Base-by-base conservation (phyloP, 1,284 basidiomycete species). In the Mrakiaceae sp. region DNA sequence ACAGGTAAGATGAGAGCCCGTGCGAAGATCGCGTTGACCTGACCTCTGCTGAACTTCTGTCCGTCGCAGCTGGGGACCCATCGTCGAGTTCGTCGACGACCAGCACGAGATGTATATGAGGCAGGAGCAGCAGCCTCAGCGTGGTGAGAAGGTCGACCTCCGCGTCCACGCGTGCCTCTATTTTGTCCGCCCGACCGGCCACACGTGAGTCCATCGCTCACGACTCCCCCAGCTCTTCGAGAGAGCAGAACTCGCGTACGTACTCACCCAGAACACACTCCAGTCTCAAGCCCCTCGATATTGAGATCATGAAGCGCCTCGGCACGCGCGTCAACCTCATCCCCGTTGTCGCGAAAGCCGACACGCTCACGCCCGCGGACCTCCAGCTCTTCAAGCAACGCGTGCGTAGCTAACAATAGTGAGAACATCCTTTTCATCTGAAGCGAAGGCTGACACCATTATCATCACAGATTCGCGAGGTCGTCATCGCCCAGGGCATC, bases 21-120 rank as follows among this genome's bases (percentile, higher is more conserved):
- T 27, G 27, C 27, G 27, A 27, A 27, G 27, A 27, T 14, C 27
- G n/a, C 44, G 48, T 27, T 63, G 10, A 46, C 9, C 14, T 53
- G 16, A 9, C 48, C 11, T 47, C 43, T 27, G 42, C 16, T 10
- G 10, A 43, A n/a, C n/a, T 40, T 40, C 44, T 50, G 14, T 46
- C 58, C 47, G 14, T 56, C 16, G 5, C 56, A 74, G 90, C 54
- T 99, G 95, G 95, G 82, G 85, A 27, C 95, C 96, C 65, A 98
- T 99, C 69, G 87, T 99, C 74, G 95, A 99, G 77, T 98, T 98
- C 77, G 92, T 98, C 72, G 96, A 99, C 76, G 96, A 98, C 81
- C 95, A 98, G 80, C 95, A 98, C 76, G 96, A 98, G 78, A 87
- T 89, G 46, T 99, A 95, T 79, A 98, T 99, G 95, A 85, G 95